Evolutionary conservation across 352 stramenopile genomes (phyloP), one percentile per base, ranked within the genome.

Genomic region (Pythium diclinum): DNA sequence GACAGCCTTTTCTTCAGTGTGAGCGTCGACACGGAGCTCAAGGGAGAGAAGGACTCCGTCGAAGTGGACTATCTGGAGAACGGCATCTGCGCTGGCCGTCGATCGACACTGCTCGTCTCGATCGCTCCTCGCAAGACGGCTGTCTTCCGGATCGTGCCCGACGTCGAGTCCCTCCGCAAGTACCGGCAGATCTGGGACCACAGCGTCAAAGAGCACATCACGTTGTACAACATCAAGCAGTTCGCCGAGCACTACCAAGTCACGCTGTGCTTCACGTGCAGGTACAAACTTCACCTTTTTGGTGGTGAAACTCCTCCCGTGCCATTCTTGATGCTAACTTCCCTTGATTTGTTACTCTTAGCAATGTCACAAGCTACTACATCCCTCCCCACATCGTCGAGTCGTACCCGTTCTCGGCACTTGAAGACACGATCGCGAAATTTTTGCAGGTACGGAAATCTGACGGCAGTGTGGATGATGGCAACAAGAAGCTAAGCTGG

Each of bases 201-300:
- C 68, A 93, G 79, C 53, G 82, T 95, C 47, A 95, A 94, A 60
- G 85, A 95, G 59, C 87, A 95, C 38, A 83, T 94, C 62, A 90
- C 87, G 28, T 68, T 95, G 63, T 95, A 95, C 78, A 95, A 95
- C 72, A 94, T 94, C 67, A 92, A 91, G 65, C 87, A 95, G 65
- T 94, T 95, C 49, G 87, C 87, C 2, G 87, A 95, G 65, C 87
- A 95, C 59, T 94, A 94, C 59, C 87, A 95, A 65, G 82, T 94
- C 21, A 89, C 85, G 14, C 56, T 94, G 49, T 93, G 85, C 72
- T 95, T 95, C 66, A 93, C 87, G 1, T 91, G 81, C 81, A 93
- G 82, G 85, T 93, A 81, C 28, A 63, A 28, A 21, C 5, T 38
- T 9, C 33, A 14, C 33, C 11, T 38, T 9, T 28, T 28, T 28